Evolutionary conservation across 1,284 basidiomycete genomes (phyloP), one percentile per base, ranked within the genome.

Genomic region (Papiliotrema terrestris): DNA sequence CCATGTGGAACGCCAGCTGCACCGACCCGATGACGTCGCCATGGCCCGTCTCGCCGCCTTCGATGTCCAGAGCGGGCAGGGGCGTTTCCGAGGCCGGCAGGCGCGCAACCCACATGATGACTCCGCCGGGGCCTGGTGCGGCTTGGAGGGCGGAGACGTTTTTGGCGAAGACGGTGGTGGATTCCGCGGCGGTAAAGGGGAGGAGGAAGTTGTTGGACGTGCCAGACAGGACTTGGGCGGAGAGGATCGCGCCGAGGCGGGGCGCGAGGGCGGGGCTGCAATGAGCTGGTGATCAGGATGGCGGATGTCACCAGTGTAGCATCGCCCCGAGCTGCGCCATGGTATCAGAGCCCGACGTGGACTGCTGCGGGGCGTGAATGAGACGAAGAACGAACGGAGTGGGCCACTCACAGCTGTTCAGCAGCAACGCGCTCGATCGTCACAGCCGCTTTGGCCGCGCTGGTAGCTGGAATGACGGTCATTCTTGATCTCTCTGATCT

Each of bases 21-120:
- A 59, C 56, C n/a, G 44, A 49, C 3, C 58, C 60, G 8, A 59
- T 39, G 2, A 62, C 49, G 32, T 62, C 54, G 2, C 38, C 48
- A 32, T 54, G 26, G 8, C 20, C 42, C 29, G 50, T 55, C 2
- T 25, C 29, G 13, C 44, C 36, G 20, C 51, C 55, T 22, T 57
- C 55, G 32, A 47, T 45, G 23, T 52, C 51, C n/a, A 44, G 19
- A 23, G 26, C 29, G 3, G 29, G 38, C 17, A 46, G 25, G 1
- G 47, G 46, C 22, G 8, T n/a, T 3, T 49, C 43, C 11, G 22
- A 19, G 2, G 25, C 13, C 3, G 41, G 47, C 29, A 57, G 45
- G 19, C 52, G 37, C 19, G 52, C 56, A n/a, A 57, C 56, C 56
- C 56, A 57, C 52, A 54, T 54, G 35, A 57, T 35, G 3, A 54